A percentile compares a stretch with the other conserved stretches of the same genome.
Conservation (phyloP, 805 yeast genomes). For the Sungouiozyma intestinalis region DNA sequence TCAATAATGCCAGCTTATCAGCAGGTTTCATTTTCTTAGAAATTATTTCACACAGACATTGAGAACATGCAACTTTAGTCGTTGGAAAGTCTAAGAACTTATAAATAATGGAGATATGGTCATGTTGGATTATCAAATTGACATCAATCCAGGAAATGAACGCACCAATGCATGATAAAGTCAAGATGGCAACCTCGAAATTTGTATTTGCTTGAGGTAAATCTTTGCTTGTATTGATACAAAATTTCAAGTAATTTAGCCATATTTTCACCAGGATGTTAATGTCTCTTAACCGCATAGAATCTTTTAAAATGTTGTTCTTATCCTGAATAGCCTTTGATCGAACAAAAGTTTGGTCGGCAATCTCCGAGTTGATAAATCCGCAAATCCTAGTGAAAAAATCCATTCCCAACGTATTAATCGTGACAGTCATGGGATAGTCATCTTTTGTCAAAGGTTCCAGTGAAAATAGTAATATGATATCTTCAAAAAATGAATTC, state of each 20-base stretch:
- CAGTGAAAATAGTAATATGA: conserved; percentile 17
- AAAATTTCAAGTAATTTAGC: conserved; percentile 36
- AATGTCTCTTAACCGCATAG: conserved; percentile 71
- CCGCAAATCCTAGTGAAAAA: conserved; percentile 64
- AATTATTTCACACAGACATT: conserved; percentile 44
- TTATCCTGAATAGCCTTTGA: conserved; percentile 51
- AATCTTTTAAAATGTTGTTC: conserved; percentile 69
- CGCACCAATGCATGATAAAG: conserved; percentile 60
- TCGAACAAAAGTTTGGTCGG: conserved; percentile 76
- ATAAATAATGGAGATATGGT: conserved; percentile 47
- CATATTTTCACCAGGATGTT: conserved; percentile 51
- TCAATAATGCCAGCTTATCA: conserved; percentile 52
- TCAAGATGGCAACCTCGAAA: conserved; percentile 21
- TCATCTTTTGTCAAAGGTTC: conserved; percentile 5
- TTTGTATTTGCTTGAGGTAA: conserved; percentile 6
- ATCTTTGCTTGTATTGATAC: conserved; percentile 6
- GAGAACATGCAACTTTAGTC: conserved; percentile 49
- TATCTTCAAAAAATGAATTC: conserved; percentile 25
- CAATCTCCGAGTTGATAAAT: conserved; percentile 82
- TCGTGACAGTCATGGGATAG: conserved; percentile 6
- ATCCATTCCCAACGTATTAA: conserved; percentile 39
- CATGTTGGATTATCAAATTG: conserved; percentile 45
- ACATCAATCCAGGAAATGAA: conserved; percentile 93
- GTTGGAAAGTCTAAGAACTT: conserved; percentile 40
- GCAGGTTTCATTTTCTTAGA: conserved; percentile 70